Base-by-base conservation (phyloP, 805 yeast species). In the Monosporozyma unispora region DNA sequence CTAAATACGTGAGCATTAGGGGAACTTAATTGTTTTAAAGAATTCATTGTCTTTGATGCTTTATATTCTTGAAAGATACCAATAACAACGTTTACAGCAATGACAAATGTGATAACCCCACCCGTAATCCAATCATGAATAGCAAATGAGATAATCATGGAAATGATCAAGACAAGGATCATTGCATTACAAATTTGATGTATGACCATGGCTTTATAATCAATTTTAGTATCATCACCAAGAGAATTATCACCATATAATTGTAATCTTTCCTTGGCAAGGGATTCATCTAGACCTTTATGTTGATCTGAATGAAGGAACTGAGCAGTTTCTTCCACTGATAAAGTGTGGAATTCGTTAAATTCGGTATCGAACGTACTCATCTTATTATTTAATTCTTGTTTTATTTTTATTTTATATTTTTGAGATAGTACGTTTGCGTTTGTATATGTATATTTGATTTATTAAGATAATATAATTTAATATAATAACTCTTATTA, bases 101-200 rank as follows among this genome's bases (percentile, higher is more conserved):
- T 87, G 7, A 98, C 99, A 52, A 89, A 74, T 0, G 96, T 80
- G 60, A 93, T 93, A 50, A 91, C 84, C 40, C 95, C 75, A 12
- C 98, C 96, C 60, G 95, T 98, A 62, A 93, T 96, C 53, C 83
- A 80, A 68, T 93, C 95, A 25, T 95, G 95, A 86, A 93, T 87
- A 58, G 87, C 73, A 58, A 93, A 85, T 52, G 95, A 80, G 45
- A 93, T 76, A 3, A 77, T 77, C 5, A 98, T 96, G 0, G 96
- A 88, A 0, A 91, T 96, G 46, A 90, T 82, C 57, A 93, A 75
- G 50, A 93, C 75, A 61, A 93, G 70, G 54, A 93, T 90, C 74
- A 93, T 77, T 16, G 97, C 98, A 67, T 93, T 95, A 58, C 86
- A 89, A 61, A 87, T 81, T 64, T 93, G 95, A 49, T 84, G 88